Base-by-base conservation (phyloP, 148 eudicot genomes). In the Cornus kousa region DNA sequence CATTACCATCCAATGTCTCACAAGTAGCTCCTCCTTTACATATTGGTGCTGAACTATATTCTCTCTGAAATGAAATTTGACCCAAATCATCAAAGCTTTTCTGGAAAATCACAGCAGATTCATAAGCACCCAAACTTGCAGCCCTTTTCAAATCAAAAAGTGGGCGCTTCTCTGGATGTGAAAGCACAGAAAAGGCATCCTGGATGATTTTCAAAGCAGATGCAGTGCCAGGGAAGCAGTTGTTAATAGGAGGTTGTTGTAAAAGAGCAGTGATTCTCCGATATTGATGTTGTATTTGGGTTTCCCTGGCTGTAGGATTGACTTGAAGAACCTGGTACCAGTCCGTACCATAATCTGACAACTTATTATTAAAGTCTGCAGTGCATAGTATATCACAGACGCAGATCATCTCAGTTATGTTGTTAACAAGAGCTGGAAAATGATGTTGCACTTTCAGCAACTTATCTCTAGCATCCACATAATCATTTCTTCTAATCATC, bases 141-240 rank as follows among this genome's bases (percentile, higher is more conserved):
- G 59, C 50, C 73, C 94, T 85, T 65, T 82, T 82, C 19, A 86
- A 87, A 77, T 89, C 87, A 81, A 87, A 91, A 8, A 76, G 37
- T 28, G 75, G 46, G 3, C 92, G 85, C 70, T 53, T 53, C 59
- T 53, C 59, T 53, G 59, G 59, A 53, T 53, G 19, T 53, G 59
- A 53, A 53, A 53, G 59, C 59, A 11, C 59, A 53, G 14, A 53
- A 14, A 53, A 53, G 59, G 59, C 59, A 53, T 53, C 59, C 59
- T 14, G 59, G 59, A 53, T 53, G 59, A 53, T 53, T 53, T 16
- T 14, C 59, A 53, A 17, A 53, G 19, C 19, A 53, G 17, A 53
- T 53, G 59, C 59, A 53, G 59, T 53, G 59, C 59, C 59, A 16
- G 59, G 59, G 59, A 53, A 53, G 59, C 12, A 11, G 59, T 53